These are phyloP conservation scores for Spathaspora arborariae DNA, from an alignment of 805 yeast species.

Conservation along the genomic window DNA sequence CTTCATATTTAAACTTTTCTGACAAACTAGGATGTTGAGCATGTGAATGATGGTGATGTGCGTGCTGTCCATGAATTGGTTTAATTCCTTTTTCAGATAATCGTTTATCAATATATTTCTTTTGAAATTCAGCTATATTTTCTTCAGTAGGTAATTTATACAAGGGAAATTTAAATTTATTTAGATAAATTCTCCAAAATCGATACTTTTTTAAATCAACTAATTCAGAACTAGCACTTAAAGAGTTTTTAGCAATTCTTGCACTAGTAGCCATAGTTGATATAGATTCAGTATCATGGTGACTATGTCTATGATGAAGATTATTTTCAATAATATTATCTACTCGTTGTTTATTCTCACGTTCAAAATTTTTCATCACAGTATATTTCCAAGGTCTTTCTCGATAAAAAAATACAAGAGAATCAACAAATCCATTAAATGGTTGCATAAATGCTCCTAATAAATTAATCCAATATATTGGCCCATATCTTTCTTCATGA, in stretches of 20 bases:
- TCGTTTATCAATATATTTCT: conserved; percentile 13
- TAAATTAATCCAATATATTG: conserved; percentile 60
- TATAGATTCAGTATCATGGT: conserved; percentile 18
- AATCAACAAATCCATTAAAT: conserved; percentile 73
- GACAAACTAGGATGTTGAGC: neutral
- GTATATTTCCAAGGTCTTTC: conserved; percentile 75
- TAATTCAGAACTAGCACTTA: conserved; percentile 23
- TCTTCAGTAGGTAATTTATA: conserved; percentile 41
- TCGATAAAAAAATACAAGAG: conserved; percentile 68
- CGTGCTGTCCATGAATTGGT: neutral
- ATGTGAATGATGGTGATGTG: too few relatives aligned
- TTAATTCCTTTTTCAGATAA: conserved; percentile 3
- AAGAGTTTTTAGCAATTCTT: conserved; percentile 20
- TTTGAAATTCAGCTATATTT: conserved; percentile 21
- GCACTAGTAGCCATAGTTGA: conserved; percentile 25
- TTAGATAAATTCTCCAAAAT: conserved; percentile 37
- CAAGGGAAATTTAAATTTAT: conserved; percentile 39
- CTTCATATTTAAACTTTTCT: conserved; percentile 2
- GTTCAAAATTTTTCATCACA: conserved; percentile 34
- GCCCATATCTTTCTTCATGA: conserved; percentile 44
- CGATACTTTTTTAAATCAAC: conserved; percentile 27
- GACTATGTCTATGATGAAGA: neutral
- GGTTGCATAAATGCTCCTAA: conserved; percentile 79
- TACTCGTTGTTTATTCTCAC: conserved; percentile 27
- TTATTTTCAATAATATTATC: conserved; percentile 13